Evolutionary conservation across 2,329 filamentous ascomycete species (phyloP), one percentile per base, ranked within the genome.

Genomic region (Phialocephala sp.): DNA sequence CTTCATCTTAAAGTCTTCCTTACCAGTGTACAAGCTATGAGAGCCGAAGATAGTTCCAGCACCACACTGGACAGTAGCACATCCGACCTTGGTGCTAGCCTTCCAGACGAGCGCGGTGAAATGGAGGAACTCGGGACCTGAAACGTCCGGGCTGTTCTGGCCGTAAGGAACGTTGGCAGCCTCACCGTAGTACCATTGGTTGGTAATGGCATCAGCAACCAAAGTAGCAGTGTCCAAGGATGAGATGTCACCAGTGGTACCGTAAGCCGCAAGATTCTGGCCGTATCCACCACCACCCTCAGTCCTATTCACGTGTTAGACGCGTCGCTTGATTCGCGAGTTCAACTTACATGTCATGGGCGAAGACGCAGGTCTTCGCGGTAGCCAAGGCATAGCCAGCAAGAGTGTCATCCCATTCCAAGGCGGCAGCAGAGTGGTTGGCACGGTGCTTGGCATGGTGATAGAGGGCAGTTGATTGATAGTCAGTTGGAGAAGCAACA

Each of bases 171-270:
- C 82, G 61, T 80, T 78, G 36, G 76, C 73, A 65, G 83, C 83
- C 79, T 97, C 93, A 73, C 86, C 86, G 77, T 95, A 92, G 86
- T 97, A 97, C 92, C 95, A 97, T 80, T 90, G 83, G 77, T 94
- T 86, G 74, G 89, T 92, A 76, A 94, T 89, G 71, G 90, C 88
- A 69, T 85, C 82, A 62, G 87, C 87, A 68, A 92, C 83, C 56
- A 88, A 85, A 66, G 78, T 79, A n/a, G 80, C 77, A 1, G 79
- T 75, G 66, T 86, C 83, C 71, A 89, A 83, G 67, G 78, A 70
- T n/a, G 63, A 72, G 27, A 81, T 77, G 56, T 81, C 78, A 35
- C 78, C 77, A 60, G 59, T 61, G 58, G 78, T 78, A 57, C 80
- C 84, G 76, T 78, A 84, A 71, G 89, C 89, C 75, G 92, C 94